Percentiles rank a stretch among this genome's conserved stretches.
Evolutionary conservation across 176 grass and related monocot genomes (phyloP).

Genomic region (Aegilops bicornis): DNA sequence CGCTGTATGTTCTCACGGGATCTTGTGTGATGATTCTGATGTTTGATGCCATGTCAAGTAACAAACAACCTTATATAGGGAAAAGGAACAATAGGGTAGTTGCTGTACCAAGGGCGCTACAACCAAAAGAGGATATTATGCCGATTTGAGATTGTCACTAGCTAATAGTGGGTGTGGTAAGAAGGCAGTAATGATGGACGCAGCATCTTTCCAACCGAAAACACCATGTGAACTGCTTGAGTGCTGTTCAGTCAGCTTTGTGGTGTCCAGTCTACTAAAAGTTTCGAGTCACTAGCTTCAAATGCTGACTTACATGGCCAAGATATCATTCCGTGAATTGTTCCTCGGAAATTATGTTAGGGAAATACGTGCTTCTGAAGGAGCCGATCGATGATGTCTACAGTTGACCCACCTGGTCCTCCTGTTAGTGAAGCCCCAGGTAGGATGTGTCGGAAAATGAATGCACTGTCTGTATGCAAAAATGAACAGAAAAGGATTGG

Average conservation of each 20-base stretch:
- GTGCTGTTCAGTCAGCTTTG: background rate
- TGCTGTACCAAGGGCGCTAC: background rate
- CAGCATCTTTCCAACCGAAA: background rate
- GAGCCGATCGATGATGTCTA: too few relatives aligned
- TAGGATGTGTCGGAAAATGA: too few relatives aligned
- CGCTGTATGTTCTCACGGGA: background rate
- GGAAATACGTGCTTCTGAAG: too few relatives aligned
- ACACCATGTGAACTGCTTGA: conserved; percentile 7
- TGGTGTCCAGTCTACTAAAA: background rate
- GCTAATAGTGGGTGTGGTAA: background rate
- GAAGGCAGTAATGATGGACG: background rate
- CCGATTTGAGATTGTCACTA: background rate
- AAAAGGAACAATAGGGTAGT: background rate
- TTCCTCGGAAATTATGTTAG: too few relatives aligned
- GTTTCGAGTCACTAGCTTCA: background rate
- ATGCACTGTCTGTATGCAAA: too few relatives aligned
- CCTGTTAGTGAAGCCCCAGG: too few relatives aligned
- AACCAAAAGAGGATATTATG: conserved; percentile 7
- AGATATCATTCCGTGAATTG: too few relatives aligned
- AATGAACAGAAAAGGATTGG: too few relatives aligned
- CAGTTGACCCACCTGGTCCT: too few relatives aligned
- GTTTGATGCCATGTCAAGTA: background rate
- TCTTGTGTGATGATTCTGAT: background rate
- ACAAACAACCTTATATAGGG: background rate
- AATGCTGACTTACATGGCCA: background rate